A percentile compares a stretch with the other conserved stretches of the same genome.
Evolutionary conservation across 2,329 filamentous ascomycete species (phyloP).

Genomic region (Clarireedia hainanense): DNA sequence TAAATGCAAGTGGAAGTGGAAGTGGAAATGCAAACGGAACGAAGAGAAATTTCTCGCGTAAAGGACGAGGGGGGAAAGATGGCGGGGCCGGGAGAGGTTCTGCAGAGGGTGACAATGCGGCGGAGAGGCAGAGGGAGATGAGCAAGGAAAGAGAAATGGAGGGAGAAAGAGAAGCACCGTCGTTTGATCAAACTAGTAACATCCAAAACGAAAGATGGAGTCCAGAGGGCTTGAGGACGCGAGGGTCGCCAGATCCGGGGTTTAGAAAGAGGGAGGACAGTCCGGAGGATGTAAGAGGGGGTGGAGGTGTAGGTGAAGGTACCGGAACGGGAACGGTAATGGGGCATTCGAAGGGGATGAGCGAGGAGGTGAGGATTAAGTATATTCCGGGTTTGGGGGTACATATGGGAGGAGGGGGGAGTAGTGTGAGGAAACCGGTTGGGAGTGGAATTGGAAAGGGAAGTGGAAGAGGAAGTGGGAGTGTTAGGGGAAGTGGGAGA

Average conservation of each 20-base stretch:
- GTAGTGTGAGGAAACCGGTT: neutral
- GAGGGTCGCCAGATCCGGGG: neutral
- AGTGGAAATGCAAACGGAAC: neutral
- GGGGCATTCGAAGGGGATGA: neutral
- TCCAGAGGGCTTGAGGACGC: neutral
- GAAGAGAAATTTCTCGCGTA: conserved; percentile 3
- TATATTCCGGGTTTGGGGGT: neutral
- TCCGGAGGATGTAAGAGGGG: neutral
- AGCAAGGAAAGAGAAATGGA: neutral
- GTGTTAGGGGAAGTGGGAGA: neutral
- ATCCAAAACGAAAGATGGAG: neutral
- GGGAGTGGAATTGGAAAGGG: neutral
- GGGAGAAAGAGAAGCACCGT: too few species aligned
- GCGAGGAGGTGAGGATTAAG: neutral
- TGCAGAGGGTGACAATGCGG: too few species aligned
- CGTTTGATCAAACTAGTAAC: neutral
- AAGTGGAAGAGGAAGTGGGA: neutral
- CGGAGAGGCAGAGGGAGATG: too few species aligned
- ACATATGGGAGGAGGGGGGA: neutral
- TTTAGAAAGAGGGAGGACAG: neutral
- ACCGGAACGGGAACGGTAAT: too few species aligned
- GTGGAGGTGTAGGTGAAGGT: neutral
- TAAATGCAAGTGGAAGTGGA: neutral
- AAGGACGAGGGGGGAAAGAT: neutral
- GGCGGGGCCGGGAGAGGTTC: too few species aligned